Evolutionary conservation across 192 early-diverging fungal species (phyloP), one percentile per base, ranked within the genome.

Genomic region (Cetraspora pellucida): DNA sequence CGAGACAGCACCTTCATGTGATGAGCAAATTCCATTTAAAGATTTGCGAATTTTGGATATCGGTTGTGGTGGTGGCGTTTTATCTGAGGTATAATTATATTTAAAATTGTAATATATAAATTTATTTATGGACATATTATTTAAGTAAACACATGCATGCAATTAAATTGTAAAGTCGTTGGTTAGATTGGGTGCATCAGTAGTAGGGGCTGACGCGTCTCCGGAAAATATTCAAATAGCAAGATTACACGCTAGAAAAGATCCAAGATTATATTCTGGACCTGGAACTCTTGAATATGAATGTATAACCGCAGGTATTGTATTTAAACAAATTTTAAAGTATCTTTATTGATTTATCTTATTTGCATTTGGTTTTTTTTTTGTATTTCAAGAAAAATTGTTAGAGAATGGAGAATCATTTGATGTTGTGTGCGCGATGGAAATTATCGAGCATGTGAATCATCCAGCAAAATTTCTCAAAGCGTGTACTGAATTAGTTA

Each of bases 371-470:
- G 16, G 60, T 28, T 21, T 27, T 23, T 58, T 37, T 2, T 25
- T 10, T 45, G 27, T 30, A 27, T 19, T 19, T 61, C 49, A 45
- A 93, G 94, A 96, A 78, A 80, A 90, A 67, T 78, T 92, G 9
- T 60, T 85, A 11, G 83, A 77, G 16, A 78, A 86, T 17, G 81
- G 74, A 44, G 79, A 81, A 73, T 73, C 78, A 25, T 97, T 94
- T 79, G 95, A 97, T 81, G 84, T 87, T 17, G 94, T 98, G 10
- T 88, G 89, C 17, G 93, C 93, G 1, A 81, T 96, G 79, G 97
- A 98, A 79, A 93, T 97, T 31, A 91, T 97, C 61, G 97, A 98
- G 83, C 96, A 97, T 79, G 97, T 98, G 8, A 84, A 81, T 16
- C 85, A 95, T 74, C 91, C 93, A 0, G 67, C 78, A 6, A 78